Evolutionary conservation across 2,329 filamentous ascomycete species (phyloP), one percentile per base, ranked within the genome.

Genomic region (Fusarium oxysporum): DNA sequence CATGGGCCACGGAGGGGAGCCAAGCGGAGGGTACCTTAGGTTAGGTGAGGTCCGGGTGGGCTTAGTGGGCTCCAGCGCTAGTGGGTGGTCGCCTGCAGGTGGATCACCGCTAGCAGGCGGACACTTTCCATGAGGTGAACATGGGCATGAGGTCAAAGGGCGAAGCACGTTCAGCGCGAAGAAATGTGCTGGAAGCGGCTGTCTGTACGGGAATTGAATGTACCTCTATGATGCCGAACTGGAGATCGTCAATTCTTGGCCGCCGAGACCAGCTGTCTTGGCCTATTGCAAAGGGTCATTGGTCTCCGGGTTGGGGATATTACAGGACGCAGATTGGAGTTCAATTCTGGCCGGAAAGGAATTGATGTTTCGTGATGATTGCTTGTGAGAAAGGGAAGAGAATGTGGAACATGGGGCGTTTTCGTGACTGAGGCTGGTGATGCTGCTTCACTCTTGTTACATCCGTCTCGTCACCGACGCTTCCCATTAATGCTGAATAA

Each of bases 61-160:
- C 41, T 62, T 68, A 73, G 74, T 76, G 74, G 74, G 65, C 57
- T 75, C 68, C 61, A 73, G 57, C 61, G 56, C 56, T 69, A 68
- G 63, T 76, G 73, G 74, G 64, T 77, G 61, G 75, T 73, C 71
- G 75, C 71, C 75, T 76, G 75, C 75, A 77, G 71, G 75, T 76
- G 74, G 74, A 77, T 76, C 74, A 76, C 75, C 71, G 64, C 70
- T 77, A 77, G 64, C 62, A 66, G 23, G 48, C 65, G 65, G 66
- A 47, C 64, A 72, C 63, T 73, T 71, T 71, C 60, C 62, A 71
- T 72, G 48, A 63, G 48, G 59, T 64, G 59, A 50, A 54, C 32
- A 41, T 47, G 43, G 44, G 33, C 37, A 32, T 64, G 59, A 63
- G 57, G 61, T 38, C 50, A 37, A 53, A 53, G 50, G 33, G 40